phyloP scores from a whole-genome alignment of 768 basidiomycete genomes.

The Dioszegia crocea region DNA sequence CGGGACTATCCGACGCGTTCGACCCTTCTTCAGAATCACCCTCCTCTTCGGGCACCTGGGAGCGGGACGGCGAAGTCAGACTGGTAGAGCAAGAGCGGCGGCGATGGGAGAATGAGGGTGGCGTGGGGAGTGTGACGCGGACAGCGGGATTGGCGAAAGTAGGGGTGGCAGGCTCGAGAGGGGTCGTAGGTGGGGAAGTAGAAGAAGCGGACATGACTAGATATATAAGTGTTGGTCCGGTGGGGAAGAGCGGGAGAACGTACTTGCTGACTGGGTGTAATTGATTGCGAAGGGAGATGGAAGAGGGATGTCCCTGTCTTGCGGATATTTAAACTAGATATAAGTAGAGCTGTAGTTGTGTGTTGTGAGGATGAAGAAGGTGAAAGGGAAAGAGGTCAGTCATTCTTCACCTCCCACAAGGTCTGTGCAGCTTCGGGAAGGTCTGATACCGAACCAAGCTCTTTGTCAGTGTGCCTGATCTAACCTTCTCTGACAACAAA shows the following conservation, averaged over 20 bases:
- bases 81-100: neutral
- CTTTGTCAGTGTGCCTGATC: neutral
- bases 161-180: constrained; percentile 1
- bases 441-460: too few species aligned
- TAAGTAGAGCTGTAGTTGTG: neutral
- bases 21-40: neutral
- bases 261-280: too few species aligned
- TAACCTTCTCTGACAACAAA: neutral
- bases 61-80: neutral
- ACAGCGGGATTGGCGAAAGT: constrained; percentile 7
- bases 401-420: too few species aligned
- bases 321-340: too few species aligned
- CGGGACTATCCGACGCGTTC: neutral
- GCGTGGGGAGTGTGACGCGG: constrained; percentile 31
- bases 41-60: neutral
- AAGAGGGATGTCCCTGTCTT: too few species aligned
- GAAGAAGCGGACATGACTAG: constrained; percentile 8
- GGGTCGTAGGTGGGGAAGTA: constrained; percentile 1
- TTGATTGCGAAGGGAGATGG: too few species aligned
- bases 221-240: too few species aligned
- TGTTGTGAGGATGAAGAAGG: neutral
- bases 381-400: neutral
- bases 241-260: neutral
- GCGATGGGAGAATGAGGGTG: constrained; percentile 33
- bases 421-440: too few species aligned